These are phyloP conservation scores for Madurella mycetomatis DNA, from an alignment of 2,329 filamentous ascomycete species.

Conservation along the genomic window DNA sequence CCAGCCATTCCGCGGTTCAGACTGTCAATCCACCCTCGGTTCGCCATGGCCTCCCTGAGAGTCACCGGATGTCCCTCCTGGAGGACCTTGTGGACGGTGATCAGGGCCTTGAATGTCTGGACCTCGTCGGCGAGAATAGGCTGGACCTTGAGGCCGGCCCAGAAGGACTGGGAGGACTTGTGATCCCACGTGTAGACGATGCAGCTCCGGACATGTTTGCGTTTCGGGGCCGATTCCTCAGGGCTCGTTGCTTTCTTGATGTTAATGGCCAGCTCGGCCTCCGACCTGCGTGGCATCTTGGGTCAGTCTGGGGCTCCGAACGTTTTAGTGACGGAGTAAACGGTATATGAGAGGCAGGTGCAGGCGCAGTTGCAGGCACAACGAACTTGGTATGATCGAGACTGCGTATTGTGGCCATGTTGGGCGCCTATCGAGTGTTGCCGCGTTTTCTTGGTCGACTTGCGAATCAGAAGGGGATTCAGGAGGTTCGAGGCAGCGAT, in stretches of 20 bases:
- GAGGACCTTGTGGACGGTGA: constrained; percentile 94
- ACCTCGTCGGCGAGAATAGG: constrained; percentile 98
- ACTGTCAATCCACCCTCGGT: constrained; percentile 89
- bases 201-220: constrained; percentile 94
- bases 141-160: constrained; percentile 98
- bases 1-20: constrained; percentile 77
- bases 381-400: constrained; percentile 33
- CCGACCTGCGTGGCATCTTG: constrained; percentile 46
- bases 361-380: neutral
- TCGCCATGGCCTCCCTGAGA: constrained; percentile 81
- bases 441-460: constrained; percentile 3
- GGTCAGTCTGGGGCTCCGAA: constrained; percentile 17
- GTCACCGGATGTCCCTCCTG: constrained; percentile 92
- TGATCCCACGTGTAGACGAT: constrained; percentile 99
- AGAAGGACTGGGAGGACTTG: constrained; percentile 91
- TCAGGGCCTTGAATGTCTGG: constrained; percentile 97
- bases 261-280: constrained; percentile 64
- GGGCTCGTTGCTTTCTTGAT: constrained; percentile 66
- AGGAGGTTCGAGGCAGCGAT: neutral
- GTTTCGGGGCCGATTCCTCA: constrained; percentile 65
- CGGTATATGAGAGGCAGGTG: neutral
- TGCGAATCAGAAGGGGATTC: constrained; percentile 11
- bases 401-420: constrained; percentile 32
- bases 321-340: neutral
- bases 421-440: constrained; percentile 22